Conservation (phyloP, 2,329 filamentous ascomycete species). For the Ophiostoma australiae region DNA sequence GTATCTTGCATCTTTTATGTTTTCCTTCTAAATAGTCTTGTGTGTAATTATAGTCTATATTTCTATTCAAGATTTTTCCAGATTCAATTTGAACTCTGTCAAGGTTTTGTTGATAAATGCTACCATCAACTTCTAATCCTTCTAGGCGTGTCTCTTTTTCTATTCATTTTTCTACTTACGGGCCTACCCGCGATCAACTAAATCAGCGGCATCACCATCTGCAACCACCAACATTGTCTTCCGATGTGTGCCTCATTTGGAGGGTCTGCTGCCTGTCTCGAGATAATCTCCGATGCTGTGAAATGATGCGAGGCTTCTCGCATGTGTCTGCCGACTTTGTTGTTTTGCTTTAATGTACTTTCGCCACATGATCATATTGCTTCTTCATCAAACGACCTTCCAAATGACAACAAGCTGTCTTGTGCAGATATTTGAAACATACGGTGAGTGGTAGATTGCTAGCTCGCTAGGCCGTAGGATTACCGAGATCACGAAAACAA, state of each 20-base stretch:
- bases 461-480: neutral
- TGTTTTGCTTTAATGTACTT: neutral
- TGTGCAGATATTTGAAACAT: constrained; percentile 1
- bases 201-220: neutral
- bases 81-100: neutral
- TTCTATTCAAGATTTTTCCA: neutral
- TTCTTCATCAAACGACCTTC: neutral
- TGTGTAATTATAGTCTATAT: neutral
- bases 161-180: neutral
- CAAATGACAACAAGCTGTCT: neutral
- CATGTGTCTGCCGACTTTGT: neutral
- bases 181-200: constrained; percentile 2
- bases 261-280: neutral
- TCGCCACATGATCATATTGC: neutral
- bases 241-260: neutral
- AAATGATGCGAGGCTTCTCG: neutral
- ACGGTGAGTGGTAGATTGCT: neutral
- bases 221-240: neutral
- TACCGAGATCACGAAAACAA: neutral
- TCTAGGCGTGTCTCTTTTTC: neutral
- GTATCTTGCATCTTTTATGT: neutral
- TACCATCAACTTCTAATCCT: neutral
- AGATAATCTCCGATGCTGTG: neutral
- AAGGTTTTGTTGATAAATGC: too few relatives aligned
- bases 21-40: neutral